Evolutionary conservation across 2,329 filamentous ascomycete species (phyloP).

Genomic region (Elsinoe batatas): DNA sequence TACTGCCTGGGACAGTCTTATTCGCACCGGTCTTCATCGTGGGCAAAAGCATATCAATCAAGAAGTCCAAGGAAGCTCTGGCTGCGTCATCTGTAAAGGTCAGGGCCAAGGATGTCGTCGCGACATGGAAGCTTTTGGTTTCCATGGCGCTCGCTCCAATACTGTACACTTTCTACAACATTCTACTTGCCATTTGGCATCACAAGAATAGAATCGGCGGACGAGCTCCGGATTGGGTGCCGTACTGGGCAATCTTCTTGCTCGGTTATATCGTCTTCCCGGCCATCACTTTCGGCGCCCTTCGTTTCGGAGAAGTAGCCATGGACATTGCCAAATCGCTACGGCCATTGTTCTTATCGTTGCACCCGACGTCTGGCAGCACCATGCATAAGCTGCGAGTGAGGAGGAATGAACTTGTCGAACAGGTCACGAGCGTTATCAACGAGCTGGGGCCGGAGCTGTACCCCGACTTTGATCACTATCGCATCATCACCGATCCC

Average conservation of each 20-base stretch:
- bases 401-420: constrained; percentile 62
- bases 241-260: constrained; percentile 65
- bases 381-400: constrained; percentile 69
- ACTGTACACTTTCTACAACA: constrained; percentile 73
- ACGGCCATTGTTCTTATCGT: constrained; percentile 71
- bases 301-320: constrained; percentile 92
- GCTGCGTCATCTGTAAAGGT: constrained; percentile 83
- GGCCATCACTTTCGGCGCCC: constrained; percentile 79
- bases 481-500: constrained; percentile 56
- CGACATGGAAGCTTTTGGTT: constrained; percentile 90
- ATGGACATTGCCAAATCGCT: constrained; percentile 98
- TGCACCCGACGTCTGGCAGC: constrained; percentile 76
- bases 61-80: constrained; percentile 73
- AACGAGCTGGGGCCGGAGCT: constrained; percentile 92
- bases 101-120: constrained; percentile 79
- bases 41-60: constrained; percentile 69
- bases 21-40: constrained; percentile 83
- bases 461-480: constrained; percentile 87
- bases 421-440: constrained; percentile 81
- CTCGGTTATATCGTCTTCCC: constrained; percentile 74
- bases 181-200: constrained; percentile 64
- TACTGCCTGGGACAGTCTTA: constrained; percentile 74
- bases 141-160: constrained; percentile 72
- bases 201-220: constrained; percentile 75
- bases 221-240: constrained; percentile 68